phyloP scores from a whole-genome alignment of 176 grass and related monocot species.

The Avena insularis region DNA sequence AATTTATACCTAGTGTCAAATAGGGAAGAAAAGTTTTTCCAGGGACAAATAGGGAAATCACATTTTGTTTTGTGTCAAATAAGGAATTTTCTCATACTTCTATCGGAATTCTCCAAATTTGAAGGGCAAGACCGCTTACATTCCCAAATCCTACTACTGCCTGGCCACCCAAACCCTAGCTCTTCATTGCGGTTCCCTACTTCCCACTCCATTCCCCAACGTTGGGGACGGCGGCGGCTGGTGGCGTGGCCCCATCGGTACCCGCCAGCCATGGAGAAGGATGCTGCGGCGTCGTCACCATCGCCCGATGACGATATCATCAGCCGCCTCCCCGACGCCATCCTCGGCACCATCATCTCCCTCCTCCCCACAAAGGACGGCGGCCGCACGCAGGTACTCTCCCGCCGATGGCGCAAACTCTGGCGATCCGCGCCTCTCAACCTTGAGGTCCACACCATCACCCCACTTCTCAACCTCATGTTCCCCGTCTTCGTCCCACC shows the following conservation, averaged over 20 bases:
- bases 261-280: neutral
- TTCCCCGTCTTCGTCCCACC: neutral
- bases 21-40: no score
- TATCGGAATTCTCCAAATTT: neutral
- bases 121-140: neutral
- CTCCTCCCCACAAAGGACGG: slow-evolving; percentile 9
- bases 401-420: neutral
- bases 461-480: no score
- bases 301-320: neutral
- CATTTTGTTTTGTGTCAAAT: neutral
- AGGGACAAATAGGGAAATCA: neutral
- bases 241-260: neutral
- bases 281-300: neutral
- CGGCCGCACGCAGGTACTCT: neutral
- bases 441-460: neutral
- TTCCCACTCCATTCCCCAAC: neutral
- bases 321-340: neutral
- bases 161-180: neutral
- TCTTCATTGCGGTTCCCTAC: neutral
- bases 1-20: neutral
- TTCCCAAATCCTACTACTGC: neutral
- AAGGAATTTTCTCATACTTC: neutral
- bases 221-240: neutral
- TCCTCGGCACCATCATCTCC: neutral
- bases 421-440: neutral